Evolutionary conservation across 768 basidiomycete species (phyloP).

Genomic region (Favolaschia claudopus): DNA sequence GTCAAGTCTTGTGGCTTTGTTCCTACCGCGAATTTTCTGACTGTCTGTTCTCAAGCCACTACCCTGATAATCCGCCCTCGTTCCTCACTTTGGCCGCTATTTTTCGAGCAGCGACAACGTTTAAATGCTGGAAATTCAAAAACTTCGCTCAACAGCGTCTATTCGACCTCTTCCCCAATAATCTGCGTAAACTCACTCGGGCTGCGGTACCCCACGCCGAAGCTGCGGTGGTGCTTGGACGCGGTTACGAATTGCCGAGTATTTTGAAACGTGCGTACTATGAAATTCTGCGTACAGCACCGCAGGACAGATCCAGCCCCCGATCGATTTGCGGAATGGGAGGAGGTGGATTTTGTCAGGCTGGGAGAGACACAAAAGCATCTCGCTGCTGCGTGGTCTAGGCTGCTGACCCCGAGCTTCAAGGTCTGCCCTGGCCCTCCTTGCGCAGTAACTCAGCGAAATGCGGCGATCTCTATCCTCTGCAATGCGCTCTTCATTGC

Average conservation of each 20-base stretch:
- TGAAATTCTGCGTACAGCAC: constrained; percentile 36
- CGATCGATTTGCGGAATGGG: not conserved
- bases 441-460: not conserved
- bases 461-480: not conserved
- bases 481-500: too few relatives aligned
- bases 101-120: constrained; percentile 41
- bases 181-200: constrained; percentile 26
- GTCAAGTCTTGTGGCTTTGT: constrained; percentile 13
- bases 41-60: too few relatives aligned
- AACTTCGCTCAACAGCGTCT: constrained; percentile 37
- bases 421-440: not conserved
- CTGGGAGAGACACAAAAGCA: constrained; percentile 21
- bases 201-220: constrained; percentile 32
- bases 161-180: constrained; percentile 36
- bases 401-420: not conserved
- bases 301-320: not conserved
- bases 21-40: constrained; percentile 27
- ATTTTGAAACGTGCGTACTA: constrained; percentile 49
- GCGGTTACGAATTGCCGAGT: constrained; percentile 31
- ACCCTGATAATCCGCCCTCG: constrained; percentile 29
- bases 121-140: constrained; percentile 35
- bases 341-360: constrained; percentile 2
- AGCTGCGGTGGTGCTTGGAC: constrained; percentile 41
- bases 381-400: constrained; percentile 19
- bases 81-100: constrained; percentile 39